phyloP scores from a whole-genome alignment of 1,139 yeast genomes.

The Diutina catenulata region DNA sequence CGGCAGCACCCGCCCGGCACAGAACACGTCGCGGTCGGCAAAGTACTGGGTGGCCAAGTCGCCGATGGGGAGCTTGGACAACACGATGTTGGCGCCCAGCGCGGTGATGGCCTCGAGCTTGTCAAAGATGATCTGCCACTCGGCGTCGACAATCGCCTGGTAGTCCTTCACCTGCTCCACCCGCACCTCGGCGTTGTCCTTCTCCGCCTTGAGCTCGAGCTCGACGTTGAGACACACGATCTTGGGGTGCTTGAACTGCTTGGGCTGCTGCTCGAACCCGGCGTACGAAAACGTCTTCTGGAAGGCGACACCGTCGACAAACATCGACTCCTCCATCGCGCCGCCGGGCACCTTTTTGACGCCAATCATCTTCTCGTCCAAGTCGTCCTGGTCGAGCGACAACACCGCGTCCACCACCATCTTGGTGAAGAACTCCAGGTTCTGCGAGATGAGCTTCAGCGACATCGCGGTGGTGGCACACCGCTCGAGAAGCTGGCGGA shows the following conservation, averaged over 20 bases:
- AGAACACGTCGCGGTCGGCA: conserved; percentile 91
- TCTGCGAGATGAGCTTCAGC: conserved; percentile 80
- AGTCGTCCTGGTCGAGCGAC: conserved; percentile 60
- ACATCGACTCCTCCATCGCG: conserved; percentile 83
- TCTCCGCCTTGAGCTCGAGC: conserved; percentile 92
- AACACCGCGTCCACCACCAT: conserved; percentile 96
- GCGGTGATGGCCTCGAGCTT: conserved; percentile 74
- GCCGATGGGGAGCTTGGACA: conserved; percentile 93
- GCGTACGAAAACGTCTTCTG: conserved; percentile 86
- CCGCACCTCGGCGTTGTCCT: conserved; percentile 98
- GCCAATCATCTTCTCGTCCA: conserved; percentile 87
- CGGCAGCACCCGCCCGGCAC: conserved; percentile 88
- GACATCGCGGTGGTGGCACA: conserved; percentile 98
- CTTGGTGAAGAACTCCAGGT: conserved; percentile 80
- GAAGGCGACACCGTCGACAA: conserved; percentile 91
- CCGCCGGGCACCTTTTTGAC: conserved; percentile 96
- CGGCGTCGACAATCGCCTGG: conserved; percentile 96
- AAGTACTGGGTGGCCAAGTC: conserved; percentile 96
- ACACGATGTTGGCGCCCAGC: conserved; percentile 86
- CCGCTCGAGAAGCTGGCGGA: conserved; percentile 70
- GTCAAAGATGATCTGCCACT: conserved; percentile 86
- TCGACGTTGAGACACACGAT: conserved; percentile 83
- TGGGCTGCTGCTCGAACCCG: conserved; percentile 81
- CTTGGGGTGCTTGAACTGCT: conserved; percentile 66
- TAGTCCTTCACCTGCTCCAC: conserved; percentile 89